Evolutionary conservation across 148 eudicot species (phyloP).

Genomic region (Chenopodium formosanum): DNA sequence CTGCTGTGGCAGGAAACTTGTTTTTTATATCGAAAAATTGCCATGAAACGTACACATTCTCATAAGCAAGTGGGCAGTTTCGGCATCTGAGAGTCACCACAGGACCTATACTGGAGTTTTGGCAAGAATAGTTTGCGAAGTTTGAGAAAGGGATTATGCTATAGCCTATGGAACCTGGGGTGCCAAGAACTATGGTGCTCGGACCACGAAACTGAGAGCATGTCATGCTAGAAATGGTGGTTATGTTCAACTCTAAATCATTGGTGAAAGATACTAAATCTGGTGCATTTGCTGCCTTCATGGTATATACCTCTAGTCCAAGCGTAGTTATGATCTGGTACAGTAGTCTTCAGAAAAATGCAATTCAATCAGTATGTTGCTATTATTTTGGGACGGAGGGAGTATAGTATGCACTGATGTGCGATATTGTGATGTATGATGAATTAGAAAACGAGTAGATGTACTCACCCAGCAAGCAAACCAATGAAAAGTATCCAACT

Average conservation of each 20-base stretch:
- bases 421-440: neutral
- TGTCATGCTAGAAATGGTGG: constrained; percentile 73
- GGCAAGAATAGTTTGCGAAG: constrained; percentile 66
- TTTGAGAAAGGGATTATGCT: constrained; percentile 46
- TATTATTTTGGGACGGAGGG: neutral
- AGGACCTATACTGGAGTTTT: constrained; percentile 69
- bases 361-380: neutral
- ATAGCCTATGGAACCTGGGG: constrained; percentile 56
- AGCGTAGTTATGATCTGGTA: constrained; percentile 61
- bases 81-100: constrained; percentile 47
- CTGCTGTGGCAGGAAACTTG: constrained; percentile 63
- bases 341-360: constrained; percentile 45
- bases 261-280: constrained; percentile 66
- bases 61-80: constrained; percentile 54
- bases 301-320: constrained; percentile 60
- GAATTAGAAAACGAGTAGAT: neutral
- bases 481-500: constrained; percentile 92
- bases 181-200: constrained; percentile 51
- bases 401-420: neutral
- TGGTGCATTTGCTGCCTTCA: constrained; percentile 74
- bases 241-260: constrained; percentile 71
- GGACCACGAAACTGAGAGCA: constrained; percentile 68
- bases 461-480: constrained; percentile 70
- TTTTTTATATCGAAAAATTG: constrained; percentile 67
- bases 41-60: constrained; percentile 62